Percentiles rank a stretch among this genome's conserved stretches.
phyloP scores from a whole-genome alignment of 352 stramenopile genomes.

The Pythium phragmitis region DNA sequence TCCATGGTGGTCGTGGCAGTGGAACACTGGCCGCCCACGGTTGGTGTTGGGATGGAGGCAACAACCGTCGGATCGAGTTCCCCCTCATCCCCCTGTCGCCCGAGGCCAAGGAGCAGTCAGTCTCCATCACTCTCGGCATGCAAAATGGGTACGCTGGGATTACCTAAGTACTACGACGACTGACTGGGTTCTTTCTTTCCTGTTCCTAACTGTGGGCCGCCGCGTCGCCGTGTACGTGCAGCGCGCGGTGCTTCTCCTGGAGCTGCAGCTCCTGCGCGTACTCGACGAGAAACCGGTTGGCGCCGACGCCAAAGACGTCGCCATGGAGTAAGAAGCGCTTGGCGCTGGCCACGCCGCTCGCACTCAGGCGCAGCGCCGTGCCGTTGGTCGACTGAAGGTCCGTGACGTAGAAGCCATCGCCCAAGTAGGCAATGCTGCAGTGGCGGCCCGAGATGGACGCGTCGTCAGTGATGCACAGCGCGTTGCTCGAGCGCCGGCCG shows the following conservation, averaged over 20 bases:
- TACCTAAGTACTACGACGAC: too few relatives aligned
- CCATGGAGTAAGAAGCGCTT: conserved; percentile 66
- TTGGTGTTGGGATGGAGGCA: too few relatives aligned
- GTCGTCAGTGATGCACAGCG: conserved; percentile 81
- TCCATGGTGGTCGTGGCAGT: conserved; percentile 5
- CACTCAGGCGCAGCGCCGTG: conserved; percentile 70
- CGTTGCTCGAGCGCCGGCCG: conserved; percentile 68
- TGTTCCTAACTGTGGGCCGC: conserved; percentile 6
- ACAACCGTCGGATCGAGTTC: not conserved
- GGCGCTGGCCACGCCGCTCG: conserved; percentile 55
- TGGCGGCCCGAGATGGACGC: conserved; percentile 78
- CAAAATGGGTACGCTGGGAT: not conserved
- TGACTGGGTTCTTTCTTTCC: too few relatives aligned
- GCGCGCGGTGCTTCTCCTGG: conserved; percentile 18
- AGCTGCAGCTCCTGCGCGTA: conserved; percentile 63
- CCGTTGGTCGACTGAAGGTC: conserved; percentile 84
- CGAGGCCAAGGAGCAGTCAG: not conserved
- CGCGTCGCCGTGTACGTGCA: not conserved
- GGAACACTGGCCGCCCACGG: not conserved
- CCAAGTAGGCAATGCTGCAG: conserved; percentile 67
- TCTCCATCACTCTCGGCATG: not conserved
- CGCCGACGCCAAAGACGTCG: conserved; percentile 83
- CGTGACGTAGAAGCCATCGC: conserved; percentile 84
- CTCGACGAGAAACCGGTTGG: conserved; percentile 82
- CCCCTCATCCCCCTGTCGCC: too few relatives aligned